Evolutionary conservation across 1,139 yeast genomes (phyloP), one percentile per base, ranked within the genome.

Genomic region (Saccharomyces hybrid): DNA sequence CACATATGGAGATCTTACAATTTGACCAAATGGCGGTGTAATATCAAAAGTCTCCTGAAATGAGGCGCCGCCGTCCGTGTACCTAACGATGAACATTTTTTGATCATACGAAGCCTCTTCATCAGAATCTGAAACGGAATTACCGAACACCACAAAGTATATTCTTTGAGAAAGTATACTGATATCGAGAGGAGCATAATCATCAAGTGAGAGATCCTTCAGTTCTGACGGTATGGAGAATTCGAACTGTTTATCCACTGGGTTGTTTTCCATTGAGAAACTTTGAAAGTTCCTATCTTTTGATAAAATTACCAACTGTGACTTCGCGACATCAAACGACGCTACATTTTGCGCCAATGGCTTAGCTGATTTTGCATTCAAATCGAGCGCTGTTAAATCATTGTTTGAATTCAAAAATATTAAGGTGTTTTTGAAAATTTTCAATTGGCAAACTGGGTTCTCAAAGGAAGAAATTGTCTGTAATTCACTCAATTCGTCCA

Each of bases 11-110:
- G 66, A 65, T 60, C 93, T 73, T 48, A 75, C 73, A 0, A 76
- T 71, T 1, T 79, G 74, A 0, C 86, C 86, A 67, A 76, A 84
- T 0, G 89, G 81, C 6, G 82, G 81, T 1, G 85, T 79, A 3
- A 81, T 75, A 54, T 84, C 82, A 52, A 63, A 78, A 0, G 81
- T 68, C 57, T 75, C 78, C 29, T 60, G 62, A 56, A 65, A 70
- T 5, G 60, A 16, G 8, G 56, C 9, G 5, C 58, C 51, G 23
- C 58, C 55, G 50, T 57, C 41, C 5, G 52, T 42, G 11, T 48
- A 47, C 6, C 58, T 54, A 13, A 66, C 62, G 23, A 67, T 50
- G 51, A 57, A 64, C 50, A 58, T 60, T 28, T 58, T 60, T 48
- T 65, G 63, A 52, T 64, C 66, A 51, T 66, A 63, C 50, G 55